Evolutionary conservation across 257 asterid genomes (phyloP).

Genomic region (Solanum tarijense): DNA sequence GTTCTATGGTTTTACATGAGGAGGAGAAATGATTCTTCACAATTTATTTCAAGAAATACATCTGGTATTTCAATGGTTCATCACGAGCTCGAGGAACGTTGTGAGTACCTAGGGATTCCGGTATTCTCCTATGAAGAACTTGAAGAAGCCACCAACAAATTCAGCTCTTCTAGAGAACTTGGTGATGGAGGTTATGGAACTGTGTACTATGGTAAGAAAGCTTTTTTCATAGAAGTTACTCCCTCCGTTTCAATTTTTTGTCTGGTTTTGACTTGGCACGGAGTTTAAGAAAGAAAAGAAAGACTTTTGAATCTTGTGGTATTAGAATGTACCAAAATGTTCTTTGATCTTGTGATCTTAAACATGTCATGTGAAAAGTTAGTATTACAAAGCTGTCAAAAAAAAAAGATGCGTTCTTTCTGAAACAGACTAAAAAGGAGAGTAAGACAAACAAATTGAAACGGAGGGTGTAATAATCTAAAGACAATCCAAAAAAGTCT

Average conservation of each 20-base stretch:
- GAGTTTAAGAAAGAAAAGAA: background rate
- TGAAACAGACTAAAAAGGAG: background rate
- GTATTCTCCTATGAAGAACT: constrained; percentile 11
- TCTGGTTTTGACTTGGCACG: background rate
- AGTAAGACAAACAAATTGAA: background rate
- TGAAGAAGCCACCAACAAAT: constrained; percentile 7
- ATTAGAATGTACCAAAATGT: background rate
- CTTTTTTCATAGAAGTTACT: background rate
- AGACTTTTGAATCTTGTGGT: background rate
- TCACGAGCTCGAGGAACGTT: background rate
- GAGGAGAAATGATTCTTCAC: background rate
- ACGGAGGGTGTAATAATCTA: background rate
- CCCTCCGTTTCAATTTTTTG: background rate
- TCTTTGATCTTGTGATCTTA: background rate
- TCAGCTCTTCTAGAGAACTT: constrained; percentile 3
- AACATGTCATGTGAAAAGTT: background rate
- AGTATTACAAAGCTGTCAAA: background rate
- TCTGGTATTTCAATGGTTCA: background rate
- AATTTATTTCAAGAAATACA: background rate
- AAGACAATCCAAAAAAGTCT: background rate
- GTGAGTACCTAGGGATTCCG: background rate
- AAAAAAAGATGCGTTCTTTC: background rate
- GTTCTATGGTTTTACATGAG: background rate
- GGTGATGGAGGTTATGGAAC: constrained; percentile 14
- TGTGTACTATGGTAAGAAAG: constrained; percentile 12